Base-by-base conservation (phyloP, 2,329 filamentous ascomycete species). In the Elsinoe perseae region DNA sequence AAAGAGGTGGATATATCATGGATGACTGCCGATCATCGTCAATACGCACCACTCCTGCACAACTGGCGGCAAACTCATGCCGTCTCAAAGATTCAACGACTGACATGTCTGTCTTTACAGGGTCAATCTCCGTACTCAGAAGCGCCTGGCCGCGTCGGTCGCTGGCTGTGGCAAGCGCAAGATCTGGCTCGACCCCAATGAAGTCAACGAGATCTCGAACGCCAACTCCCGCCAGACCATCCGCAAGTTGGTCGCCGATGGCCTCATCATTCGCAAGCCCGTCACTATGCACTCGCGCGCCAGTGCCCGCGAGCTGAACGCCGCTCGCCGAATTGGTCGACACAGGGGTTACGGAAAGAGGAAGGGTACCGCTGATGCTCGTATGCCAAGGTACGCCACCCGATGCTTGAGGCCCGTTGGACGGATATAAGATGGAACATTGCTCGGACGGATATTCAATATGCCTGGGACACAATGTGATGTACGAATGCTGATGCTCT, bases 281-380 rank as follows among this genome's bases (percentile, higher is more conserved):
- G 91, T 96, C 73, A 96, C 92, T 74, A 95, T 96, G 89, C 93
- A 98, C 89, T 97, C 93, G 69, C 89, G 95, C 79, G 85, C 89
- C 71, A 89, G 93, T 73, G 93, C 93, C 73, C 88, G 95, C 72
- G 91, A 93, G 78, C 83, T 98, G 76, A 95, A 87, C 77, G 88
- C 89, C 65, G 88, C 93, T 75, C 86, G 93, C 80, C 84, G 91
- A 74, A 91, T 95, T 73, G 93, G 93, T 74, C 85, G 93, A 79
- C 93, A 98, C 84, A 87, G 93, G 79, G 93, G 93, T 75, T 95
- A 95, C 82, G 93, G 93, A 89, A 98, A 98, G 90, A 89, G 93
- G 80, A 98, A 98, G 92, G 95, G 93, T 96, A 97, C 95, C 73
- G 89, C 89, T 75, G 92, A 98, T 76, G 92, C 93, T 75, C 89